Conservation (phyloP, 345 rosid genomes). For the Gossypium thurberi region DNA sequence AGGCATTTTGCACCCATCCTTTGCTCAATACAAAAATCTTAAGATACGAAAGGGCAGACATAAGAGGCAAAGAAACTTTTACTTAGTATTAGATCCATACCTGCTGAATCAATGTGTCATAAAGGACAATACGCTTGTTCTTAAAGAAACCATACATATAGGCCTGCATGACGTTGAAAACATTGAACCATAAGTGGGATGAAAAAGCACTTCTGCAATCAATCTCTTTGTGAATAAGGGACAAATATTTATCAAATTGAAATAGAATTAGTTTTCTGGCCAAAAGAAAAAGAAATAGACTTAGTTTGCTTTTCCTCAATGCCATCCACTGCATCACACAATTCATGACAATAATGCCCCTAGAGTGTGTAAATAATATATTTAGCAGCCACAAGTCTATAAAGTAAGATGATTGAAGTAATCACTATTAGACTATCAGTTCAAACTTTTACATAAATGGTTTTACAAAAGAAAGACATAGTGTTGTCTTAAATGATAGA, state of each 20-base stretch:
- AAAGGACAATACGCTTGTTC: slow-evolving; percentile 96
- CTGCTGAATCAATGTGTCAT: slow-evolving; percentile 98
- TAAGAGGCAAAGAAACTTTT: not conserved
- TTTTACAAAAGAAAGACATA: not conserved
- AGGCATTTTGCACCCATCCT: not conserved
- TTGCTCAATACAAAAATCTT: not conserved
- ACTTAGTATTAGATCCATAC: slow-evolving; percentile 26
- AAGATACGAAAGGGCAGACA: not conserved
- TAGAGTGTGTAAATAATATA: not conserved
- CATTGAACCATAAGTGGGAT: slow-evolving; percentile 9
- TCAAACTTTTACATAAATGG: not conserved
- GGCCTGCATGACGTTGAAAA: slow-evolving; percentile 51
- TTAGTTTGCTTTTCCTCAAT: not conserved
- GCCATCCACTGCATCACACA: not conserved
- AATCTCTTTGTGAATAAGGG: not conserved
- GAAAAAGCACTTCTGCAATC: not conserved
- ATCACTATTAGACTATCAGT: not conserved
- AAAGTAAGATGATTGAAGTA: not conserved
- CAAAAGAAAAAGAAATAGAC: no score
- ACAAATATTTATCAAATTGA: not conserved
- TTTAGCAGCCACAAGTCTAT: not conserved
- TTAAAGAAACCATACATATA: slow-evolving; percentile 99
- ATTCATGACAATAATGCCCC: not conserved
- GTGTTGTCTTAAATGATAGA: not conserved
- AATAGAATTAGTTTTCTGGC: not conserved